phyloP scores from a whole-genome alignment of 768 basidiomycete genomes.

The Porphyrellus cyaneotinctus region DNA sequence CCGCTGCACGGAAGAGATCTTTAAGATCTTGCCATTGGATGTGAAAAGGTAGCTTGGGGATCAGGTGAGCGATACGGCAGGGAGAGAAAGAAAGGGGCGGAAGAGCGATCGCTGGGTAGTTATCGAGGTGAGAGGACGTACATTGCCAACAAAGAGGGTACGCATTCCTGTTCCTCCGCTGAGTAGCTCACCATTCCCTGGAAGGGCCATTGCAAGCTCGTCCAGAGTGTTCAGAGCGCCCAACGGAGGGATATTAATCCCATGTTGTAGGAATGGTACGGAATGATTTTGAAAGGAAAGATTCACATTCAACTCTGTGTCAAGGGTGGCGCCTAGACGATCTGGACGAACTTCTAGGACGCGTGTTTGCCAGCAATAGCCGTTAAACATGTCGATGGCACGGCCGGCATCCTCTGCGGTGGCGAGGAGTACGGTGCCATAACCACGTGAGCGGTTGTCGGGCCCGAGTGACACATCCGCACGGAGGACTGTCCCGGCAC shows the following conservation, averaged over 20 bases:
- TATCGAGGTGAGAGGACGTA: conserved; percentile 38
- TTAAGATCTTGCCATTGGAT: conserved; percentile 99
- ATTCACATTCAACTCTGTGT: conserved; percentile 19
- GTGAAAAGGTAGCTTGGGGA: conserved; percentile 79
- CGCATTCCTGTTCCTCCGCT: conserved; percentile 37
- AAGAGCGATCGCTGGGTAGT: background rate
- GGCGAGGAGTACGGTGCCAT: conserved; percentile 92
- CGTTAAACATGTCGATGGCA: conserved; percentile 95
- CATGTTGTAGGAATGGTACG: conserved; percentile 20
- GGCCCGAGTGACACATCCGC: conserved; percentile 77
- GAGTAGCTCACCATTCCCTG: conserved; percentile 22
- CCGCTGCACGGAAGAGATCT: conserved; percentile 89
- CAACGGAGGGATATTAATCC: conserved; percentile 12
- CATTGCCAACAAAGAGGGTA: conserved; percentile 86
- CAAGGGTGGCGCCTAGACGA: conserved; percentile 45
- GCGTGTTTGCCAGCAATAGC: conserved; percentile 94
- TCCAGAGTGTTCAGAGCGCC: conserved; percentile 15
- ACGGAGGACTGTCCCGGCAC: conserved; percentile 84
- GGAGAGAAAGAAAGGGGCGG: background rate
- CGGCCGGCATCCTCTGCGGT: conserved; percentile 92
- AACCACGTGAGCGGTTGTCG: conserved; percentile 88
- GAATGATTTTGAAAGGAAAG: conserved; percentile 11
- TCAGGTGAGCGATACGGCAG: conserved; percentile 14
- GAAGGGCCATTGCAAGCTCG: conserved; percentile 12
- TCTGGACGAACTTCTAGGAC: conserved; percentile 90